Evolutionary conservation across 306 rosid genomes (phyloP).

Genomic region (Cicer arietinum): DNA sequence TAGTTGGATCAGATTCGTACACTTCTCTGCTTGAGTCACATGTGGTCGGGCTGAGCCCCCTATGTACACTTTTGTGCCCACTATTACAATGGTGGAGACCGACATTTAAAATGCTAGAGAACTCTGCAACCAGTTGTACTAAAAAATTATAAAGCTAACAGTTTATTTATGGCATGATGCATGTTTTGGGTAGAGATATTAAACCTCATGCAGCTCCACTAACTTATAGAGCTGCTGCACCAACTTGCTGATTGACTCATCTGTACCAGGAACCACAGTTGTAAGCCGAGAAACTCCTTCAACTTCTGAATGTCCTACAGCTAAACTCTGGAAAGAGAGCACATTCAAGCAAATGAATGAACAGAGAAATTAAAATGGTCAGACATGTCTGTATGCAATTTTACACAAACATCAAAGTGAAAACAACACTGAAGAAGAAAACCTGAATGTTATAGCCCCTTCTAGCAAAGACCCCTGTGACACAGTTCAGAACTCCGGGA

Average conservation of each 20-base stretch:
- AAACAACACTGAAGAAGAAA: conserved; percentile 15
- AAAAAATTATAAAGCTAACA: conserved; percentile 15
- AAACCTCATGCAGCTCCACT: conserved; percentile 71
- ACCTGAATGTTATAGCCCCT: conserved; percentile 96
- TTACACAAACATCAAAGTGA: conserved; percentile 27
- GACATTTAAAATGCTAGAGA: conserved; percentile 15
- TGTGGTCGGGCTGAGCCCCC: neutral
- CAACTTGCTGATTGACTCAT: conserved; percentile 76
- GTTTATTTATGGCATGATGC: conserved; percentile 35
- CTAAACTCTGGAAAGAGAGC: conserved; percentile 70
- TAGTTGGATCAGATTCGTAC: conserved; percentile 14
- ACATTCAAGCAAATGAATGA: conserved; percentile 34
- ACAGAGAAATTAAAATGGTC: conserved; percentile 10
- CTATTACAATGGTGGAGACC: conserved; percentile 20
- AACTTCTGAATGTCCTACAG: conserved; percentile 85
- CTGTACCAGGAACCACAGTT: conserved; percentile 90
- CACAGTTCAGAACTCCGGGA: conserved; percentile 82
- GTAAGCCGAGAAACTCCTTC: conserved; percentile 88
- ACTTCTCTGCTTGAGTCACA: neutral
- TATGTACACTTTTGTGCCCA: conserved; percentile 6
- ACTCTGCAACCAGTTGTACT: conserved; percentile 18
- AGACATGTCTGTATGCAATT: conserved; percentile 5
- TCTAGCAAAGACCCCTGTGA: conserved; percentile 85
- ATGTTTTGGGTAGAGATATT: conserved; percentile 41
- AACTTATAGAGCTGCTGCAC: conserved; percentile 85